Evolutionary conservation across 441 rosid species (phyloP).

Genomic region (Rhodomyrtus psidioides): DNA sequence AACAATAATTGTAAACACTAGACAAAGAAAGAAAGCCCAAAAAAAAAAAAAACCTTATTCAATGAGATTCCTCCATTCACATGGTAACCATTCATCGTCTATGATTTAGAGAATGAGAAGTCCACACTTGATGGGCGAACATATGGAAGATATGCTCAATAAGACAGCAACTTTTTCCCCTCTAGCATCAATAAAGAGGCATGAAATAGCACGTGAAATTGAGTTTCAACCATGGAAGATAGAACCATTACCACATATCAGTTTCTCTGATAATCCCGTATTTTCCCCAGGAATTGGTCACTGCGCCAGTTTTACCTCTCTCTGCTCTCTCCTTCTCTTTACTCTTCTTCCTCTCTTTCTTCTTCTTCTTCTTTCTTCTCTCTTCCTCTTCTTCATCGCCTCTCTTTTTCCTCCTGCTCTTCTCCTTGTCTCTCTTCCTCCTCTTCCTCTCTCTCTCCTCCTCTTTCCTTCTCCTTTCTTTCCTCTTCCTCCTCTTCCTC

Average conservation of each 20-base stretch:
- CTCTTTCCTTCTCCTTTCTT: neutral
- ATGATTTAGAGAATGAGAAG: neutral
- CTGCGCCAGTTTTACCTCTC: constrained; percentile 80
- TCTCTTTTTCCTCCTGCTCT: constrained; percentile 4
- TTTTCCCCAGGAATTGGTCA: constrained; percentile 89
- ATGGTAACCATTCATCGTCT: neutral
- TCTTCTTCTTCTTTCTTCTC: constrained; percentile 5
- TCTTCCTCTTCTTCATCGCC: constrained; percentile 2
- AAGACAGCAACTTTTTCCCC: neutral
- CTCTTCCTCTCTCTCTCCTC: constrained; percentile 18
- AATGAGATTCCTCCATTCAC: neutral
- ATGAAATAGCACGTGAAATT: neutral
- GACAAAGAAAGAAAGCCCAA: neutral
- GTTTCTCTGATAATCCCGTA: constrained; percentile 87
- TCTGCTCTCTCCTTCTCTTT: constrained; percentile 48
- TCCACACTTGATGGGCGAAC: neutral
- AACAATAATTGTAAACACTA: neutral
- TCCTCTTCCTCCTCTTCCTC: neutral
- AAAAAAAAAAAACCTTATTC: neutral
- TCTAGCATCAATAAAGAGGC: neutral
- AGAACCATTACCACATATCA: constrained; percentile 74
- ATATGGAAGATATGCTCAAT: neutral
- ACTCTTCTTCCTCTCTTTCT: constrained; percentile 21
- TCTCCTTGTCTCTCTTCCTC: constrained; percentile 19
- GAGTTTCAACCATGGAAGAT: neutral